A percentile compares a stretch with the other conserved stretches of the same genome.
These are phyloP conservation scores for Phyllosticta citribraziliensis DNA, from an alignment of 2,329 filamentous ascomycete species.

Conservation along the genomic window DNA sequence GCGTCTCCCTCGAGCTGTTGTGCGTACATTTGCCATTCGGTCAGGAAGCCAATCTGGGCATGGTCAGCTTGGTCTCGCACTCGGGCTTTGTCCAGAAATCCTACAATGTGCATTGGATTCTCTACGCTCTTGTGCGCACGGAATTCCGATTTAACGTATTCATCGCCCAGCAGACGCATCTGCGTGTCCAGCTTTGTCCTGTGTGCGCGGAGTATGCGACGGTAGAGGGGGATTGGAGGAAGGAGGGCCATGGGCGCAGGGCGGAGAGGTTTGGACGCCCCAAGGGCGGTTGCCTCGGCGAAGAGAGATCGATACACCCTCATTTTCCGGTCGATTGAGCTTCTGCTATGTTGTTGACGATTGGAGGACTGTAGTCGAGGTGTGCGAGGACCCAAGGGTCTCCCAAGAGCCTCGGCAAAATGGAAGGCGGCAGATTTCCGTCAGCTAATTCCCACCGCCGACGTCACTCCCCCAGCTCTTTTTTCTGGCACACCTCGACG, in stretches of 20 bases:
- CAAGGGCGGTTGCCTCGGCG: conserved; percentile 26
- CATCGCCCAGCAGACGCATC: conserved; percentile 73
- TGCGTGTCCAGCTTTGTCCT: conserved; percentile 65
- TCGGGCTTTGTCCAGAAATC: conserved; percentile 19
- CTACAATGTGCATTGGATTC: conserved; percentile 83
- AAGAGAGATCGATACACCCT: conserved; percentile 11
- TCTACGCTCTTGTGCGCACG: conserved; percentile 73
- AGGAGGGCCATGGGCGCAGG: conserved; percentile 57
- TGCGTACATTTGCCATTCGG: conserved; percentile 92
- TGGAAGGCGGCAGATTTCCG: not conserved
- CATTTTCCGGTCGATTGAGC: not conserved
- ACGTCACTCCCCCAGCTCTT: not conserved
- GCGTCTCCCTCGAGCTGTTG: conserved; percentile 80
- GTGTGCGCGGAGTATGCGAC: conserved; percentile 77
- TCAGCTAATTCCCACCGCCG: not conserved
- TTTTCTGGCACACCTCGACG: not conserved
- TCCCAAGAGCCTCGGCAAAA: not conserved
- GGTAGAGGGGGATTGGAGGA: conserved; percentile 81
- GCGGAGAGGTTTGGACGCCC: conserved; percentile 23
- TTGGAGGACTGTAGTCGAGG: not conserved
- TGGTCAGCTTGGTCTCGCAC: not conserved
- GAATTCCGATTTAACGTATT: conserved; percentile 91
- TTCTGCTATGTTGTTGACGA: conserved; percentile 11
- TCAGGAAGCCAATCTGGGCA: conserved; percentile 78
- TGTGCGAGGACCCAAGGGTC: not conserved